These are phyloP conservation scores for Smallanthus sonchifolius DNA, from an alignment of 129 eudicot species.

Conservation along the genomic window DNA sequence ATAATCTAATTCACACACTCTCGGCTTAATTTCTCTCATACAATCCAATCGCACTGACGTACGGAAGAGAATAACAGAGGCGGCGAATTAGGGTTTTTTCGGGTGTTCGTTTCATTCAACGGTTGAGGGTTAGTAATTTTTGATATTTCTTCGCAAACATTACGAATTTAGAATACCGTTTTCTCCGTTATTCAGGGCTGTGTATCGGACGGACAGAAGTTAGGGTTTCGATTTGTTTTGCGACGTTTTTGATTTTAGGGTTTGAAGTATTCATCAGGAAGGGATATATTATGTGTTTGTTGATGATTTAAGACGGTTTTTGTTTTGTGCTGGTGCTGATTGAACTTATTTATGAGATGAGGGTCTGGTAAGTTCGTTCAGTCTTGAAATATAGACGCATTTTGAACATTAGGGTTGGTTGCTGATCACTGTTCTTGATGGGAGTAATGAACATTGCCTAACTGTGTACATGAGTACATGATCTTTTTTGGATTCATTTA, in stretches of 20 bases:
- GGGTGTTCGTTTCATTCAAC: constrained; percentile 7
- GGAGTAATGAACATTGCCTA: constrained; percentile 10
- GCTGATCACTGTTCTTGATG: background rate
- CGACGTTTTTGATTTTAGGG: constrained; percentile 33
- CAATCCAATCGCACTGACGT: constrained; percentile 18
- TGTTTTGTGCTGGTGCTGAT: constrained; percentile 11
- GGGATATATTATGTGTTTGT: constrained; percentile 23
- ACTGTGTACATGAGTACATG: constrained; percentile 28
- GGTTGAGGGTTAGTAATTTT: constrained; percentile 9
- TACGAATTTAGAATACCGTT: background rate
- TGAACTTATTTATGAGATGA: constrained; percentile 31
- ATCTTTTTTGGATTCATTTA: constrained; percentile 25
- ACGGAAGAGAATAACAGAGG: background rate
- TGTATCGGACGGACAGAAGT: constrained; percentile 19
- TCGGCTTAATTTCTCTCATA: constrained; percentile 3
- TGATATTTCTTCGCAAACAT: background rate
- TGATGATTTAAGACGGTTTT: constrained; percentile 23
- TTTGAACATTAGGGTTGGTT: constrained; percentile 4
- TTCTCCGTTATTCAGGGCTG: background rate
- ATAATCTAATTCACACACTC: constrained; percentile 18
- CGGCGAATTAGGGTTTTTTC: constrained; percentile 35
- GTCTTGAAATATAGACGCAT: constrained; percentile 22
- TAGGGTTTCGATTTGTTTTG: constrained; percentile 36
- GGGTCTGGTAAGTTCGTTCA: constrained; percentile 28
- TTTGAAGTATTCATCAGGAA: constrained; percentile 16